A percentile compares a stretch with the other conserved stretches of the same genome.
These are phyloP conservation scores for Aspergillus nomiae DNA, from an alignment of 2,329 filamentous ascomycete species.

Conservation along the genomic window DNA sequence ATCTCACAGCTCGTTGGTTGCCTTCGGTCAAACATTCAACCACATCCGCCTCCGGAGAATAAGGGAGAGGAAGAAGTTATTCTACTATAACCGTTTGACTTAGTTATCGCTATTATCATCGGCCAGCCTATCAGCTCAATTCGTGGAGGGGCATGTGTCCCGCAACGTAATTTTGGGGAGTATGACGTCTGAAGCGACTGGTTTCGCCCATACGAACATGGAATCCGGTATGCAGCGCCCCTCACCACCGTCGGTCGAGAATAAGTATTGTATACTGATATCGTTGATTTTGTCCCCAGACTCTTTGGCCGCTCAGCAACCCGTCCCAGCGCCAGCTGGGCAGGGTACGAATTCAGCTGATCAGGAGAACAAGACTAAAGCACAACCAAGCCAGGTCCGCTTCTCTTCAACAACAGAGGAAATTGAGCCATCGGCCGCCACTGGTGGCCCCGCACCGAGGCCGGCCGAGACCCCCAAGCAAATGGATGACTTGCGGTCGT, in stretches of 20 bases:
- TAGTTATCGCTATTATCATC: not conserved
- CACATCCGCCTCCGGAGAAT: not conserved
- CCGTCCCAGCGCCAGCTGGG: slow-evolving; percentile 25
- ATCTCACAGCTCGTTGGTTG: slow-evolving; percentile 2
- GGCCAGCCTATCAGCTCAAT: not conserved
- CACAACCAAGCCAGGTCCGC: slow-evolving; percentile 56
- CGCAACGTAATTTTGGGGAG: slow-evolving; percentile 29
- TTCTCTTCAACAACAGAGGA: slow-evolving; percentile 73
- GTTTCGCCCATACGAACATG: slow-evolving; percentile 29
- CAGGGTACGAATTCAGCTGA: slow-evolving; percentile 26
- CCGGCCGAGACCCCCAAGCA: slow-evolving; percentile 30
- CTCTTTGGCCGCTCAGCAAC: slow-evolving; percentile 20
- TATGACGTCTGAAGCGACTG: slow-evolving; percentile 41
- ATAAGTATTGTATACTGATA: slow-evolving; percentile 10
- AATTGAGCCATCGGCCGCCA: slow-evolving; percentile 56
- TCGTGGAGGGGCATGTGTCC: slow-evolving; percentile 38
- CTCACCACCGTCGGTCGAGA: slow-evolving; percentile 10
- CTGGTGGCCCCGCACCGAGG: slow-evolving; percentile 18
- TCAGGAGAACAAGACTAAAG: slow-evolving; percentile 32
- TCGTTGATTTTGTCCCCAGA: slow-evolving; percentile 13
- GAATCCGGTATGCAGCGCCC: slow-evolving; percentile 34
- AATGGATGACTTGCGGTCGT: slow-evolving; percentile 68
- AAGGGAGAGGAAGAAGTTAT: not conserved
- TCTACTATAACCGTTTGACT: not conserved
- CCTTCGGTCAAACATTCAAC: slow-evolving; percentile 1